phyloP scores from a whole-genome alignment of 768 basidiomycete species.

The Psilocybe sp. region DNA sequence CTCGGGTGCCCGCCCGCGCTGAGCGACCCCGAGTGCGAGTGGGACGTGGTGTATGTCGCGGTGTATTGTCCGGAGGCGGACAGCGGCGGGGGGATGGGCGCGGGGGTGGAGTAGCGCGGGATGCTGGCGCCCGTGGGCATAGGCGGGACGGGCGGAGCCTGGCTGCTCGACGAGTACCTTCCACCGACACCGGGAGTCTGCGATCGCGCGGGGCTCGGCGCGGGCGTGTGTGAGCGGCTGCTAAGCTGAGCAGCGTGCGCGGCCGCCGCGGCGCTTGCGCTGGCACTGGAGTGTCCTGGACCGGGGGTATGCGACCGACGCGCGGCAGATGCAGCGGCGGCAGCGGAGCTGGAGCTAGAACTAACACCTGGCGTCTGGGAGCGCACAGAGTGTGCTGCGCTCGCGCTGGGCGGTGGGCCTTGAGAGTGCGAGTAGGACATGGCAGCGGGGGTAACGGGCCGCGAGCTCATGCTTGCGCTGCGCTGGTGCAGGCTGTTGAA shows the following conservation, averaged over 20 bases:
- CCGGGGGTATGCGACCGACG: slow-evolving; percentile 21
- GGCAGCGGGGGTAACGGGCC: slow-evolving; percentile 41
- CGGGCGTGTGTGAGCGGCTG: slow-evolving; percentile 36
- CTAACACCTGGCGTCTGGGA: slow-evolving; percentile 22
- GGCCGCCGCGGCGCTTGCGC: slow-evolving; percentile 15
- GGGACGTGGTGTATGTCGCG: slow-evolving; percentile 14
- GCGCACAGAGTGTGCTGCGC: slow-evolving; percentile 18
- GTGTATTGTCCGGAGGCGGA: slow-evolving; percentile 7
- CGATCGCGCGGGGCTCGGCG: slow-evolving; percentile 28
- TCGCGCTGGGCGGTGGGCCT: slow-evolving; percentile 26
- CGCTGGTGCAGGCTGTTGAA: slow-evolving; percentile 52
- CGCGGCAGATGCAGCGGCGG: background rate
- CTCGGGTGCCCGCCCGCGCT: slow-evolving; percentile 1
- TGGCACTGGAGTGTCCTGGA: slow-evolving; percentile 33
- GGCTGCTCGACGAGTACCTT: background rate
- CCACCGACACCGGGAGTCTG: slow-evolving; percentile 12
- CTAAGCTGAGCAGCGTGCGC: slow-evolving; percentile 12
- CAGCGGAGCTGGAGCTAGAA: slow-evolving; percentile 1
- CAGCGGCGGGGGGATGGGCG: slow-evolving; percentile 24
- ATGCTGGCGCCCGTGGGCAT: slow-evolving; percentile 27
- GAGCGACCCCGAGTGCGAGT: slow-evolving; percentile 22
- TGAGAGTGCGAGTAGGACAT: slow-evolving; percentile 39
- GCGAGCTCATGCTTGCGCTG: slow-evolving; percentile 54
- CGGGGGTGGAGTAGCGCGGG: slow-evolving; percentile 11
- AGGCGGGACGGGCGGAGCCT: slow-evolving; percentile 13